Base-by-base conservation (phyloP, 164 flowering plant species). In the Santalum album region DNA sequence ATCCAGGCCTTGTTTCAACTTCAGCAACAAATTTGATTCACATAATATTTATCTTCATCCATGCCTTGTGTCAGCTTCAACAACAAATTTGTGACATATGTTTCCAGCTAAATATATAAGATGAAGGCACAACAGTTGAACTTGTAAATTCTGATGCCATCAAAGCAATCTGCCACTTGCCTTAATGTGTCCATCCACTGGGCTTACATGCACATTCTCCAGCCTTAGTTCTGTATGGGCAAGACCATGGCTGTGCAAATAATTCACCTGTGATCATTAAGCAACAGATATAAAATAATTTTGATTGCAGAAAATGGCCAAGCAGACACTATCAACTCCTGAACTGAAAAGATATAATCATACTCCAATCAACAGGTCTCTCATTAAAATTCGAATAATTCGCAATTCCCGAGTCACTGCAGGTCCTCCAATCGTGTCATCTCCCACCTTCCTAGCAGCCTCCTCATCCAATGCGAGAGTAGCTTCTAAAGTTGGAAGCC, bases 401-500 rank as follows among this genome's bases (percentile, higher is more conserved):
- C 99, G 80, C 67, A 80, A 60, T 39, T 86, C 72, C 38, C 99
- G 78, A 20, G 96, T 75, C 45, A 85, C 75, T 25, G 84, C 84
- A 65, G 99, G 96, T 35, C 99, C 99, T 22, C 99, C 99, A 58
- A 83, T 63, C 59, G 85, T 78, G 59, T 78, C 88, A 69, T 92
- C 99, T 58, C 99, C 99, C 19, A 89, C 95, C 71, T 55, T 80
- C 68, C 87, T 79, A 39, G 74, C 90, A 54, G 88, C 76, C 43
- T 87, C 96, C 67, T 92, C 95, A 69, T 92, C 99, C 76, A 92
- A 62, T 49, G 87, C 87, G 46, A 92, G 75, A 55, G 99, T 87
- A 49, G 91, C 96, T 75, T 92, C 99, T 62, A 92, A 72, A 42
- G 89, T 89, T 36, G 99, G 99, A 65, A 92, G 91, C 99, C 99